Conservation (phyloP, 1,139 yeast genomes). For the Tardiomyces digboiensis region DNA sequence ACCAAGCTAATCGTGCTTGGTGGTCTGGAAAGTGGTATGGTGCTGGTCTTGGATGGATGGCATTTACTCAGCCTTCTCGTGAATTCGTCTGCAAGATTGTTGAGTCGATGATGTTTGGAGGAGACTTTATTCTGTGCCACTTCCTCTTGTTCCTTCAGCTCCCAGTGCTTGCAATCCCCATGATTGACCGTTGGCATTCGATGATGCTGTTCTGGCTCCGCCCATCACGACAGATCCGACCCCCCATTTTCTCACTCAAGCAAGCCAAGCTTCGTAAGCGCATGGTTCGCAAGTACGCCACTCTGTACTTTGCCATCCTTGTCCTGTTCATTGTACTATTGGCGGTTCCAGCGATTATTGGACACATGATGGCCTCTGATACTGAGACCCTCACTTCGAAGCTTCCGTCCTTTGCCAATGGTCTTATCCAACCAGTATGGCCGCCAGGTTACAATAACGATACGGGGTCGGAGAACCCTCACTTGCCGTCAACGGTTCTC, state of each 20-base stretch:
- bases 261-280: slow-evolving; percentile 97
- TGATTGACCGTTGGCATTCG: slow-evolving; percentile 96
- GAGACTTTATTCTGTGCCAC: slow-evolving; percentile 93
- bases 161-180: slow-evolving; percentile 80
- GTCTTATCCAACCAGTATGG: slow-evolving; percentile 68
- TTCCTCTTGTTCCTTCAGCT: slow-evolving; percentile 77
- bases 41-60: slow-evolving; percentile 90
- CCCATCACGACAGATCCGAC: slow-evolving; percentile 97
- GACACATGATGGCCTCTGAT: slow-evolving; percentile 17
- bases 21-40: slow-evolving; percentile 99
- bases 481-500: slow-evolving; percentile 20
- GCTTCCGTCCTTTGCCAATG: slow-evolving; percentile 42
- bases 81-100: slow-evolving; percentile 92
- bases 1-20: slow-evolving; percentile 95
- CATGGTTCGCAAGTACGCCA: slow-evolving; percentile 93
- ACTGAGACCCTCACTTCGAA: slow-evolving; percentile 11
- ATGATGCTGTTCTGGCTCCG: slow-evolving; percentile 98
- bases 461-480: slow-evolving; percentile 44
- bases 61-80: slow-evolving; percentile 93
- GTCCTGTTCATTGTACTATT: slow-evolving; percentile 64
- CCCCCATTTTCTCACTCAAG: slow-evolving; percentile 95
- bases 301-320: slow-evolving; percentile 67
- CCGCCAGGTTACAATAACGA: slow-evolving; percentile 68
- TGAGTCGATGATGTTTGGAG: slow-evolving; percentile 94
- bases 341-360: slow-evolving; percentile 80